Evolutionary conservation across 768 basidiomycete species (phyloP).

Genomic region (Cystobasidium tubakii): DNA sequence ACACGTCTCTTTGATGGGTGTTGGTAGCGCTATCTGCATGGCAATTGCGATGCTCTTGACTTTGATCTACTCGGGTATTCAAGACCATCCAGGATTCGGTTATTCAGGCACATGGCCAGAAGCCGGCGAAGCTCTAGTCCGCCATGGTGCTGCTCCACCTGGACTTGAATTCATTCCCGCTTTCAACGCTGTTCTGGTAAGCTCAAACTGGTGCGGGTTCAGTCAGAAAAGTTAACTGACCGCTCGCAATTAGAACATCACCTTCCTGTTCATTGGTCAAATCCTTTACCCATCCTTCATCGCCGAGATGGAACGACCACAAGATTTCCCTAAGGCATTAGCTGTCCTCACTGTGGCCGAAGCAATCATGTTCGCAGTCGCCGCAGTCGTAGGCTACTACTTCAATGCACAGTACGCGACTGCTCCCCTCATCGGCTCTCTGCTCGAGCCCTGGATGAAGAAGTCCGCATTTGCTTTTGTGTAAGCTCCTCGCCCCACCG

Average conservation of each 20-base stretch:
- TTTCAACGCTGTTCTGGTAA: slow-evolving; percentile 36
- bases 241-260: slow-evolving; percentile 22
- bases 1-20: slow-evolving; percentile 48
- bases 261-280: slow-evolving; percentile 42
- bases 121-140: slow-evolving; percentile 17
- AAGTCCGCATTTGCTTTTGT: slow-evolving; percentile 41
- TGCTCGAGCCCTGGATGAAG: slow-evolving; percentile 31
- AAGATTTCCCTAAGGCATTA: slow-evolving; percentile 44
- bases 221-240: not conserved
- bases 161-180: slow-evolving; percentile 39
- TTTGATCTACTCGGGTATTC: slow-evolving; percentile 54
- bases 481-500: not conserved
- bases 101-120: slow-evolving; percentile 45
- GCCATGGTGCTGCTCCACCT: slow-evolving; percentile 12
- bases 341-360: slow-evolving; percentile 32
- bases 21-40: slow-evolving; percentile 52
- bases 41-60: slow-evolving; percentile 54
- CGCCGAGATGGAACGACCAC: slow-evolving; percentile 41
- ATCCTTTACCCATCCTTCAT: slow-evolving; percentile 43
- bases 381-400: slow-evolving; percentile 32
- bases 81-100: slow-evolving; percentile 52
- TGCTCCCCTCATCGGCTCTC: slow-evolving; percentile 38
- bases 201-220: not conserved
- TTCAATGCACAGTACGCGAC: slow-evolving; percentile 40
- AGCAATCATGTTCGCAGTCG: slow-evolving; percentile 39